These are phyloP conservation scores for Rhodotorula mucilaginosa DNA, from an alignment of 1,284 basidiomycete species.

Conservation along the genomic window DNA sequence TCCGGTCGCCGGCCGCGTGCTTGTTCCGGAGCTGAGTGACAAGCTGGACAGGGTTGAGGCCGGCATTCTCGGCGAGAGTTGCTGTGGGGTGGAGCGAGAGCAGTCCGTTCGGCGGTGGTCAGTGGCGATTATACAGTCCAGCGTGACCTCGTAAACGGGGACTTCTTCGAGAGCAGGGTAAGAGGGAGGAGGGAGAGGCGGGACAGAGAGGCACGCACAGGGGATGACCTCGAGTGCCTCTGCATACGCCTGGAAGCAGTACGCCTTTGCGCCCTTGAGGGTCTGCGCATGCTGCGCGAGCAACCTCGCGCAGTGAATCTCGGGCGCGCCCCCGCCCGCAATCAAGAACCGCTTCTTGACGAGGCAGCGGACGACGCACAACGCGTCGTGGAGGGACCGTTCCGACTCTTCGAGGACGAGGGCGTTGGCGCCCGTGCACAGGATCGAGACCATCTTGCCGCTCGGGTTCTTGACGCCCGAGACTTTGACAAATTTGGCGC, in stretches of 20 bases:
- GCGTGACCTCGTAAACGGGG: not conserved
- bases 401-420: slow-evolving; percentile 97
- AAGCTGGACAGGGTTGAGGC: slow-evolving; percentile 95
- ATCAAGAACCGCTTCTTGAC: slow-evolving; percentile 99
- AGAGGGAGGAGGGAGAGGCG: not conserved
- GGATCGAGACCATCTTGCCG: slow-evolving; percentile 89
- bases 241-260: slow-evolving; percentile 98
- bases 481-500: slow-evolving; percentile 89
- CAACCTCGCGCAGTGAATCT: slow-evolving; percentile 94
- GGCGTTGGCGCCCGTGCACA: slow-evolving; percentile 91
- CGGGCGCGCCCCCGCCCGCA: slow-evolving; percentile 94
- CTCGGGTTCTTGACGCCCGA: slow-evolving; percentile 87
- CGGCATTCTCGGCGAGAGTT: slow-evolving; percentile 97
- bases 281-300: slow-evolving; percentile 90
- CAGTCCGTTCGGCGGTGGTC: not conserved
- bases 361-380: slow-evolving; percentile 95
- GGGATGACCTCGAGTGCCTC: slow-evolving; percentile 98
- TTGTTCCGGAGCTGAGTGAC: slow-evolving; percentile 97
- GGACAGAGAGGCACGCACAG: no score
- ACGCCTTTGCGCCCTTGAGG: slow-evolving; percentile 96
- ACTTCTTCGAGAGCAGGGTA: no score
- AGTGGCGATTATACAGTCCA: not conserved
- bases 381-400: slow-evolving; percentile 93
- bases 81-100: slow-evolving; percentile 51
- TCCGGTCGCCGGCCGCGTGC: slow-evolving; percentile 90